Base-by-base conservation (phyloP, 1,139 yeast species). In the Blastobotrys petasosporus region DNA sequence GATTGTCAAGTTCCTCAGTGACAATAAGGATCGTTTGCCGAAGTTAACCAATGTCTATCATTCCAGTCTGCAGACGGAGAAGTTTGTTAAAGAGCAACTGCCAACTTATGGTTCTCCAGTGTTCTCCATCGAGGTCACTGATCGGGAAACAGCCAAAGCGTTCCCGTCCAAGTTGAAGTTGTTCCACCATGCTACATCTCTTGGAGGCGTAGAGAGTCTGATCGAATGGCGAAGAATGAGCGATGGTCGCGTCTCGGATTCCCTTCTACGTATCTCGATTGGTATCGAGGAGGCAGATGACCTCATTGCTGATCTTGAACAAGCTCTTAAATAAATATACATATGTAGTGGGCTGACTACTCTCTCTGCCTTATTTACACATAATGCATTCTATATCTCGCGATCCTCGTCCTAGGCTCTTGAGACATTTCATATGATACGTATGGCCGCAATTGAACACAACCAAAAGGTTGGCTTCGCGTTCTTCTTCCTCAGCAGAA, bases 191-290 rank as follows among this genome's bases (percentile, higher is more conserved):
- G 95, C 97, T 1, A 88, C 97, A 0, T 85, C 95, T 4, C 71
- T 90, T 29, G 97, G 97, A 35, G 95, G 97, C n/a, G 86, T 85
- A 5, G 97, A 90, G 63, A 84, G 94, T 46, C 71, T 88, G 57
- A 79, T 88, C 50, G 97, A 90, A 65, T 87, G 96, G 95, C 77
- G 96, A 60, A 82, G 87, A 1, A 62, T 88, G 67, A 74, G 85
- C 42, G 96, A 87, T 59, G 62, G 73, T 1, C 58, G 66, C 2
- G 81, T 80, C 11, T 67, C 75, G 32, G 74, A 76, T 23, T 73
- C 75, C 1, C 63, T 87, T 35, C 65, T 88, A 40, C 75, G 97
- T 62, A 67, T 88, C 4, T 84, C 94, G 49, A 72, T 85, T 44
- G 97, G 97, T 13, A 74, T 81, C 39, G 96, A 88, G 61, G 75